phyloP scores from a whole-genome alignment of 164 flowering plant genomes.

The Akebia trifoliata region DNA sequence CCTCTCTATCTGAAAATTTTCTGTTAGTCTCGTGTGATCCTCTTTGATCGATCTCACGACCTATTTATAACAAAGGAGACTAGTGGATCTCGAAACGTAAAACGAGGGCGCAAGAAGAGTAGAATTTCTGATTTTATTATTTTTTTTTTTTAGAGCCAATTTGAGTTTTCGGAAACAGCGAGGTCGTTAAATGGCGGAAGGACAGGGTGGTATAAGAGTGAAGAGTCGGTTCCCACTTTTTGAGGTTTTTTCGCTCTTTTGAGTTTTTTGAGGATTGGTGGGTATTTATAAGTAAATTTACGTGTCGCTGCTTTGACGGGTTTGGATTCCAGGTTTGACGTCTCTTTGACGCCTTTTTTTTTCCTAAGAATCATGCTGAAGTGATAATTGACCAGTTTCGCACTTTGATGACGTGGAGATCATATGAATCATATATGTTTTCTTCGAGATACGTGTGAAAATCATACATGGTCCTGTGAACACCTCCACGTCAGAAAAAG shows the following conservation, averaged over 20 bases:
- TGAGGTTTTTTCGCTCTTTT: background rate
- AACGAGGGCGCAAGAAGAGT: background rate
- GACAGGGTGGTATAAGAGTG: background rate
- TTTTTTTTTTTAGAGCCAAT: background rate
- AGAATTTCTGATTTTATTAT: background rate
- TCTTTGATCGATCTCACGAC: background rate
- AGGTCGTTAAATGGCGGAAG: conserved; percentile 1
- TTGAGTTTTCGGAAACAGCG: background rate
- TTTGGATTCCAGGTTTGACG: background rate
- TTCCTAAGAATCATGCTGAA: background rate
- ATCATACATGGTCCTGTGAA: too few species aligned
- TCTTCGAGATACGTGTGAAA: too few species aligned
- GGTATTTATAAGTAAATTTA: background rate
- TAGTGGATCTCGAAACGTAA: background rate
- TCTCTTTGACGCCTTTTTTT: background rate
- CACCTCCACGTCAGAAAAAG: too few species aligned
- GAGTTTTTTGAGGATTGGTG: background rate
- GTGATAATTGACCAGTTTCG: too few species aligned
- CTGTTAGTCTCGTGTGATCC: background rate
- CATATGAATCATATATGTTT: too few species aligned
- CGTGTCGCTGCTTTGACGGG: background rate
- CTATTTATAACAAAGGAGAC: conserved; percentile 5
- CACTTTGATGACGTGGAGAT: too few species aligned
- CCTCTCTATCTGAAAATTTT: too few species aligned
- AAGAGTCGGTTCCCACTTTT: background rate